Evolutionary conservation across 2,329 filamentous ascomycete genomes (phyloP).

Genomic region (Microsporum canis): DNA sequence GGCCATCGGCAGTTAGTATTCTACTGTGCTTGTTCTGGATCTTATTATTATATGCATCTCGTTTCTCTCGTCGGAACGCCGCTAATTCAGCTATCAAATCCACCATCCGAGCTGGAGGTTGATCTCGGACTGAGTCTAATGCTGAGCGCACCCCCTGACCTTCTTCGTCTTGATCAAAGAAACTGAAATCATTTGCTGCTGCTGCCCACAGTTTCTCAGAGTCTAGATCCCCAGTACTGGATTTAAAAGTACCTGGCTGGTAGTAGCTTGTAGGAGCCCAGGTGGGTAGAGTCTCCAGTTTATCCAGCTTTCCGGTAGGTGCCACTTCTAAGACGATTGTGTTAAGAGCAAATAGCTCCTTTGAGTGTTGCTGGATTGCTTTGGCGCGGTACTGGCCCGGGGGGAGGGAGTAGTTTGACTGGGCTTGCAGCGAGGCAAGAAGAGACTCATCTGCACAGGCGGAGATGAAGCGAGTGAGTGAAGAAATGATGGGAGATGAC

Average conservation of each 20-base stretch:
- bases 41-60: slow-evolving; percentile 33
- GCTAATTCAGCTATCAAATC: slow-evolving; percentile 46
- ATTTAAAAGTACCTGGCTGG: slow-evolving; percentile 38
- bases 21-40: too few relatives aligned
- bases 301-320: slow-evolving; percentile 19
- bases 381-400: slow-evolving; percentile 42
- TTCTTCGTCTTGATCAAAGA: slow-evolving; percentile 47
- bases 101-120: slow-evolving; percentile 17
- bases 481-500: slow-evolving; percentile 32
- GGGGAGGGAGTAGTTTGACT: slow-evolving; percentile 48
- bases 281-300: slow-evolving; percentile 15
- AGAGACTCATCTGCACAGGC: slow-evolving; percentile 46
- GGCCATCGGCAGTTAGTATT: slow-evolving; percentile 37
- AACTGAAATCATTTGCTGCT: slow-evolving; percentile 49
- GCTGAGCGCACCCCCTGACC: slow-evolving; percentile 23
- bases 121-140: background rate
- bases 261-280: slow-evolving; percentile 37
- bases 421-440: slow-evolving; percentile 43
- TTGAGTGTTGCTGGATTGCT: slow-evolving; percentile 39
- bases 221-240: slow-evolving; percentile 49
- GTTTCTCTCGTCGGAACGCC: slow-evolving; percentile 43
- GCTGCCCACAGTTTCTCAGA: slow-evolving; percentile 50
- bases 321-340: slow-evolving; percentile 47
- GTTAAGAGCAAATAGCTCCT: slow-evolving; percentile 44
- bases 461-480: slow-evolving; percentile 44